These are phyloP conservation scores for Colletotrichum tropicale DNA, from an alignment of 2,329 filamentous ascomycete genomes.

Conservation along the genomic window DNA sequence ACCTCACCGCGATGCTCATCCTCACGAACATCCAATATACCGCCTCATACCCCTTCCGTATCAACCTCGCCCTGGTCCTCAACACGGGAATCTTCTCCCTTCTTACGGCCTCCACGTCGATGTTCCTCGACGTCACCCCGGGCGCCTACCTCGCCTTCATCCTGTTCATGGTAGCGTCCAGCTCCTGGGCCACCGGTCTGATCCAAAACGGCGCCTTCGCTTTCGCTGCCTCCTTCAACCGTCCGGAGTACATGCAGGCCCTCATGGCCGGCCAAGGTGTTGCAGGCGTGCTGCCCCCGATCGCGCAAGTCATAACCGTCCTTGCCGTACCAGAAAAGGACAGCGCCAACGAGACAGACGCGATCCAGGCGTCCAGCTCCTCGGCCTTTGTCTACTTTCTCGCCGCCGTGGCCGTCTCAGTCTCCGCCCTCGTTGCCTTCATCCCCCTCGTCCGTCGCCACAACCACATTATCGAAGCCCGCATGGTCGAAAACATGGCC, in stretches of 20 bases:
- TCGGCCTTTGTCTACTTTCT: conserved; percentile 92
- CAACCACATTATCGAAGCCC: conserved; percentile 54
- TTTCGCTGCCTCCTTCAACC: conserved; percentile 84
- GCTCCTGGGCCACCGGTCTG: conserved; percentile 80
- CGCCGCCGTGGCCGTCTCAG: conserved; percentile 80
- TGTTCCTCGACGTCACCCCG: conserved; percentile 67
- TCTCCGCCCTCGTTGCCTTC: conserved; percentile 74
- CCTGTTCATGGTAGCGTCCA: conserved; percentile 79
- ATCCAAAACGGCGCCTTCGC: conserved; percentile 96
- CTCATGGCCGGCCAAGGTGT: conserved; percentile 96
- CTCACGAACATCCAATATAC: conserved; percentile 80
- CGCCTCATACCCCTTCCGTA: conserved; percentile 88
- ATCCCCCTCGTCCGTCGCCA: conserved; percentile 71
- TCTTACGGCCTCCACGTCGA: conserved; percentile 78
- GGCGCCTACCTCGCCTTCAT: conserved; percentile 79
- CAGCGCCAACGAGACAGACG: conserved; percentile 20
- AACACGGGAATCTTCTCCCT: conserved; percentile 80
- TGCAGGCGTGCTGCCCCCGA: conserved; percentile 85
- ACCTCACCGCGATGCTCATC: conserved; percentile 75
- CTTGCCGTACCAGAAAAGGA: conserved; percentile 60
- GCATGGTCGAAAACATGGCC: conserved; percentile 52
- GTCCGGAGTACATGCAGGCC: conserved; percentile 89
- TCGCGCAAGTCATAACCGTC: conserved; percentile 86
- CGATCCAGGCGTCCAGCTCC: conserved; percentile 50
- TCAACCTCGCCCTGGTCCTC: conserved; percentile 76